Base-by-base conservation (phyloP, 1,284 basidiomycete genomes). In the Ganoderma sinense region DNA sequence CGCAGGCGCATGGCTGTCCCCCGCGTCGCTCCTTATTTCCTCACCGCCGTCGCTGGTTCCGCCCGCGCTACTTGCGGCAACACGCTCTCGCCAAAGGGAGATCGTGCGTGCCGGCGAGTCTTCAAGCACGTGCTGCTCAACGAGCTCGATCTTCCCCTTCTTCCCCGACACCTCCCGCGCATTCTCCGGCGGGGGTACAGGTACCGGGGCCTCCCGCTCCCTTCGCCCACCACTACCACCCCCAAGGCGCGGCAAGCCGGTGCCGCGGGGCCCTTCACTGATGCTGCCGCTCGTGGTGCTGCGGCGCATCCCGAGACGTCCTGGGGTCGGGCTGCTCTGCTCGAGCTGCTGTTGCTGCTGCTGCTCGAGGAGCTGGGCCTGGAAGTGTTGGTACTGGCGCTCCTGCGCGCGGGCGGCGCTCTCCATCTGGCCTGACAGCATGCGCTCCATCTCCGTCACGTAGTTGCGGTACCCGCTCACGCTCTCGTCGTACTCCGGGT, bases 361-460 rank as follows among this genome's bases (percentile, higher is more conserved):
- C 11, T 65, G 62, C 14, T 39, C 36, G 16, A 40, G 66, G 58
- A 48, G 39, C 16, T 40, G 59, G 16, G 41, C 60, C 23, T 65
- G 56, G 31, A 33, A 61, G 23, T 61, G 55, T 23, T 66, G 56
- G 48, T 56, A 68, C 40, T 66, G 48, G 56, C 73, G 65, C 67
- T 71, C 66, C 66, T 70, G 66, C 61, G 73, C 61, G 29, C 67
- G 69, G 16, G 70, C 73, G 16, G 63, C 70, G 63, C 71, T 78
- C 64, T 82, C 76, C 59, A 79, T 78, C 58, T 81, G 78, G 56
- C 78, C 81, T 41, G 79, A 78, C 62, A 86, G 82, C 70, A 85
- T 82, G 73, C 80, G 80, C 68, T 85, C 84, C 74, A 87, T 82
- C 74, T 86, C 86, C 45, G 81, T 80, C 74, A 86, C 83, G 73